Evolutionary conservation across 495 filamentous ascomycete species (phyloP).

Genomic region (Chaetomium cochliodes): DNA sequence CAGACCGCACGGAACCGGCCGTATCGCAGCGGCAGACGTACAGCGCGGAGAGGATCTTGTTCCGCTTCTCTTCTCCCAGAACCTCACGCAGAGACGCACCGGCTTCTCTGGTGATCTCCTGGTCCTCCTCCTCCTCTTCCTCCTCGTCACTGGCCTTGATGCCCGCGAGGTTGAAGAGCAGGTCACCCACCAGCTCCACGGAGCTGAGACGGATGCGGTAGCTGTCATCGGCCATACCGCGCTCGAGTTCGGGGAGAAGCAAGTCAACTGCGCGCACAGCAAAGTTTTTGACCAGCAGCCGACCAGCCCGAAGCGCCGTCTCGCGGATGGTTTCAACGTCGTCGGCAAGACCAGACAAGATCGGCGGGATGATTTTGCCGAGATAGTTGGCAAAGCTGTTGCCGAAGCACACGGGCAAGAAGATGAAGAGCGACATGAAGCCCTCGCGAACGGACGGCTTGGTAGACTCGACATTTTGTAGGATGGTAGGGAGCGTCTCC

Average conservation of each 20-base stretch:
- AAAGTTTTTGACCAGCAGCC: slow-evolving; percentile 96
- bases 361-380: slow-evolving; percentile 92
- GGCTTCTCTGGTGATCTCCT: slow-evolving; percentile 77
- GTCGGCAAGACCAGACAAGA: slow-evolving; percentile 90
- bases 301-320: slow-evolving; percentile 86
- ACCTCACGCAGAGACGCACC: slow-evolving; percentile 88
- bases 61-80: slow-evolving; percentile 90
- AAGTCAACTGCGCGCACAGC: slow-evolving; percentile 91
- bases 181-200: slow-evolving; percentile 93
- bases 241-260: slow-evolving; percentile 88
- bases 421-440: slow-evolving; percentile 99
- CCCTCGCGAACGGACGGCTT: slow-evolving; percentile 91
- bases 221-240: slow-evolving; percentile 90
- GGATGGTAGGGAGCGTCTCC: slow-evolving; percentile 92
- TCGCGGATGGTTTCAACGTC: slow-evolving; percentile 94
- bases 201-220: slow-evolving; percentile 97
- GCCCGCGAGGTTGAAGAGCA: slow-evolving; percentile 96
- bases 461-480: slow-evolving; percentile 91
- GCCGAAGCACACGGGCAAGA: slow-evolving; percentile 96
- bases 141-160: slow-evolving; percentile 83
- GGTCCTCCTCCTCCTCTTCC: slow-evolving; percentile 65
- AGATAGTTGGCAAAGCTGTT: slow-evolving; percentile 98
- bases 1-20: slow-evolving; percentile 82
- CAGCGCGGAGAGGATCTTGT: slow-evolving; percentile 90
- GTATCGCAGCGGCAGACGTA: slow-evolving; percentile 99